Base-by-base conservation (phyloP, 805 yeast genomes). In the Brettanomyces sp. region DNA sequence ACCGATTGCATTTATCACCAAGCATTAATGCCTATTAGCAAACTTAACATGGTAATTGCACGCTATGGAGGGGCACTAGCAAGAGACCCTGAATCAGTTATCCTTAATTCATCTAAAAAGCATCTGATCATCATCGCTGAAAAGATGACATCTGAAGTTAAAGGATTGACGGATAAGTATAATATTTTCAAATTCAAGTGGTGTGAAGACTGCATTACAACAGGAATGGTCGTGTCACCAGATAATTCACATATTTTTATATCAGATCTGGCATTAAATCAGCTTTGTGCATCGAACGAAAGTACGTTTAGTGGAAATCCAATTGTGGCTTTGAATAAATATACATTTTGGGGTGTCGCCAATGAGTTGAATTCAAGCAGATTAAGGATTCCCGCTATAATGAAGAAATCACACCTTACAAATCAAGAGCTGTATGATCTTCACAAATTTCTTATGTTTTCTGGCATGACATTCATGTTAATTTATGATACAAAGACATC, bases 181-280 rank as follows among this genome's bases (percentile, higher is more conserved):
- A 85, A 82, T 54, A 67, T 91, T 0, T 57, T 88, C 6, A 70
- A 63, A 44, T 88, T 95, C 1, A 59, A 64, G 30, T 91, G 96
- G 95, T 58, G 87, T 5, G 67, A 78, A 40, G 90, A 85, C 52
- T 79, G 93, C 53, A 64, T 85, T 3, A 55, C 59, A 14, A 58
- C 66, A 12, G 54, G 59, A 1, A 44, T 53, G 2, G 41, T 79
- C 2, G 60, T 86, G 0, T 72, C 70, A 2, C 52, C 84, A 5
- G 95, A 85, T 52, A 84, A 86, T 0, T 56, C 60, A 21, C 82
- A 86, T 54, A 66, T 82, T 36, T 72, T 74, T 24, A 7, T 30
- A 2, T 50, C 47, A n/a, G 45, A 48, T 3, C 28, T 39, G 3
- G 69, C 75, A 42, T 70, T 74, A 0, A 95, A 89, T 56, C 51